A percentile compares a stretch with the other conserved stretches of the same genome.
These are phyloP conservation scores for Apiotrichum sp. DNA, from an alignment of 1,284 basidiomycete species.

Conservation along the genomic window DNA sequence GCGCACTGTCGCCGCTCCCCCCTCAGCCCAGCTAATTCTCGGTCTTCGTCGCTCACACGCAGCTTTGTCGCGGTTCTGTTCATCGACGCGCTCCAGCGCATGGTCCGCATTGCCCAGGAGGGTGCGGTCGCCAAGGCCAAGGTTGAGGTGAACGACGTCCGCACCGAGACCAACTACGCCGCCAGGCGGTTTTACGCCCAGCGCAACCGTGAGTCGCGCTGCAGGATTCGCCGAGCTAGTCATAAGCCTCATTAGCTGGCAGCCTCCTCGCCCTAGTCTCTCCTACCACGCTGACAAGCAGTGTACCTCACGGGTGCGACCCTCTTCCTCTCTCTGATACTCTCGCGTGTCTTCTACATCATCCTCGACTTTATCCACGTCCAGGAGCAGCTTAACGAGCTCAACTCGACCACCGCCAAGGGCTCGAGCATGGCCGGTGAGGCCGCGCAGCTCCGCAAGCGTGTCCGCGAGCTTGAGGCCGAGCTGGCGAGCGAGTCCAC, in stretches of 20 bases:
- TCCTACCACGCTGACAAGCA: conserved; percentile 29
- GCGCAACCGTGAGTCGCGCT: conserved; percentile 52
- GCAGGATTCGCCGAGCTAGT: too few relatives aligned
- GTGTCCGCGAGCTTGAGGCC: conserved; percentile 62
- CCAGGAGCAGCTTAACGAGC: conserved; percentile 76
- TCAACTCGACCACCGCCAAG: conserved; percentile 61
- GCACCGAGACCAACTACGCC: conserved; percentile 70
- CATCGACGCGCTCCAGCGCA: conserved; percentile 80
- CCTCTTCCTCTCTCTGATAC: conserved; percentile 86
- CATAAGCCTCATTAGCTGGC: too few relatives aligned
- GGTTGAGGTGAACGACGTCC: conserved; percentile 58
- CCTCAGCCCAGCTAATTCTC: not conserved
- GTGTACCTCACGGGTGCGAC: conserved; percentile 88
- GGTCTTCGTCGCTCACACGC: not conserved
- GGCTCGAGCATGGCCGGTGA: conserved; percentile 41
- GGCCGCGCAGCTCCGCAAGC: conserved; percentile 54
- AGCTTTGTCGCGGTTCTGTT: conserved; percentile 74
- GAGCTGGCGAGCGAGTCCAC: conserved; percentile 51
- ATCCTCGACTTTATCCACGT: conserved; percentile 82
- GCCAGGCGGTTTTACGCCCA: conserved; percentile 82
- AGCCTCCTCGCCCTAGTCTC: not conserved
- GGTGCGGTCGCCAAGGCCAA: conserved; percentile 61
- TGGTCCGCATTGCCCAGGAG: conserved; percentile 69
- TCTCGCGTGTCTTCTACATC: conserved; percentile 87
- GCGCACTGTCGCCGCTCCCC: too few relatives aligned